These are phyloP conservation scores for Capsicum pubescens DNA, from an alignment of 257 asterid species.

Conservation along the genomic window DNA sequence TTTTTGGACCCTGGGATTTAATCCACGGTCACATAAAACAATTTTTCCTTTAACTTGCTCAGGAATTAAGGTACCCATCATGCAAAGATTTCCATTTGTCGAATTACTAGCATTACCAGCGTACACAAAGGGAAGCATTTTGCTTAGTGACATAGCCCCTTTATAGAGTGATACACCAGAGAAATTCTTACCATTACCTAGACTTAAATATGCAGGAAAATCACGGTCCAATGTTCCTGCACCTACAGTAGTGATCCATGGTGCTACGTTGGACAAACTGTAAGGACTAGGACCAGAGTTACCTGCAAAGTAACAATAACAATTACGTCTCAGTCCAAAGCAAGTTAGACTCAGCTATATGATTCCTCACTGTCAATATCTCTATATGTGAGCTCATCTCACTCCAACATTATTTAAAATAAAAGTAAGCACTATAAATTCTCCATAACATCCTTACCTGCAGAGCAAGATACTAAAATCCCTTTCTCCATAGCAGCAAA, in stretches of 20 bases:
- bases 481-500: conserved; percentile 78
- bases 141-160: conserved; percentile 50
- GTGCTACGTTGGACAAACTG: conserved; percentile 60
- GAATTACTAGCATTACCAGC: conserved; percentile 35
- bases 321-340: background rate
- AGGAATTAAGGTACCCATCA: conserved; percentile 51
- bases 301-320: background rate
- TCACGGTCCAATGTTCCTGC: conserved; percentile 71
- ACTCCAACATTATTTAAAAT: background rate
- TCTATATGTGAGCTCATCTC: background rate
- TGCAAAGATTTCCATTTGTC: conserved; percentile 49
- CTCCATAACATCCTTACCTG: conserved; percentile 47
- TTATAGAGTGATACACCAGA: conserved; percentile 61
- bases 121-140: conserved; percentile 50
- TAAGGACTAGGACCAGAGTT: conserved; percentile 49
- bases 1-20: conserved; percentile 57
- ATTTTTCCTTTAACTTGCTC: conserved; percentile 57
- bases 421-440: background rate
- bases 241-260: conserved; percentile 80
- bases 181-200: conserved; percentile 53
- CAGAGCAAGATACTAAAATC: conserved; percentile 65
- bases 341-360: background rate
- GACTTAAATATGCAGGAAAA: conserved; percentile 47
- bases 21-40: conserved; percentile 63
- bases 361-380: background rate